Evolutionary conservation across 2,329 filamentous ascomycete species (phyloP).

Genomic region (Cordyceps tenuipes): DNA sequence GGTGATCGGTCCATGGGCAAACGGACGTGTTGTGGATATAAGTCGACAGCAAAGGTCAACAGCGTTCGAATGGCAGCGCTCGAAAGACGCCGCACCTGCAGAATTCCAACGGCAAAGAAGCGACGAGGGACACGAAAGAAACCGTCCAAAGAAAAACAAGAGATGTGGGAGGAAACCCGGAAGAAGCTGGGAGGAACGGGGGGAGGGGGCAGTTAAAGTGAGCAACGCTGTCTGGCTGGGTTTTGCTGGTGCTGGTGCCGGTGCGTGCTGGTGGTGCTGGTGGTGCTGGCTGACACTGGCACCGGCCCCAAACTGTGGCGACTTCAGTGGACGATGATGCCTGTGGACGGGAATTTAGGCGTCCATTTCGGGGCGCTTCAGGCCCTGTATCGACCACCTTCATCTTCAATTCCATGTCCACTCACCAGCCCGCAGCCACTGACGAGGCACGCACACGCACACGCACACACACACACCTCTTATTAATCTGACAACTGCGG

Average conservation of each 20-base stretch:
- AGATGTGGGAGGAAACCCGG: slow-evolving; percentile 9
- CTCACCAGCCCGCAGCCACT: too few relatives aligned
- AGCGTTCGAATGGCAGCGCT: background rate
- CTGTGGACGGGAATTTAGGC: too few relatives aligned
- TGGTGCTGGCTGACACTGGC: background rate
- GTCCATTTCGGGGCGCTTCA: background rate
- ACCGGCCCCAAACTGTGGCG: background rate
- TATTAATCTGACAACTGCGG: too few relatives aligned
- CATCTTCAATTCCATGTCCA: too few relatives aligned
- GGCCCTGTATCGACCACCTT: background rate
- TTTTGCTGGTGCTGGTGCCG: background rate
- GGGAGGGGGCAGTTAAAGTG: slow-evolving; percentile 10
- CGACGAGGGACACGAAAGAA: background rate
- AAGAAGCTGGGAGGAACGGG: slow-evolving; percentile 9
- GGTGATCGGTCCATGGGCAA: background rate
- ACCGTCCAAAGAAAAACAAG: background rate
- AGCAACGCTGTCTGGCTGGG: slow-evolving; percentile 3
- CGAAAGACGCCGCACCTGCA: background rate
- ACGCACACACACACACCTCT: too few relatives aligned
- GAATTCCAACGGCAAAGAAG: background rate
- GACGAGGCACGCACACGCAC: too few relatives aligned
- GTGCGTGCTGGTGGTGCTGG: background rate
- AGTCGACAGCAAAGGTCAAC: background rate
- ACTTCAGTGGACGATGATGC: background rate
- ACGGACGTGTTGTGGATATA: slow-evolving; percentile 5